phyloP scores from a whole-genome alignment of 306 rosid genomes.

The Lupinus albus region DNA sequence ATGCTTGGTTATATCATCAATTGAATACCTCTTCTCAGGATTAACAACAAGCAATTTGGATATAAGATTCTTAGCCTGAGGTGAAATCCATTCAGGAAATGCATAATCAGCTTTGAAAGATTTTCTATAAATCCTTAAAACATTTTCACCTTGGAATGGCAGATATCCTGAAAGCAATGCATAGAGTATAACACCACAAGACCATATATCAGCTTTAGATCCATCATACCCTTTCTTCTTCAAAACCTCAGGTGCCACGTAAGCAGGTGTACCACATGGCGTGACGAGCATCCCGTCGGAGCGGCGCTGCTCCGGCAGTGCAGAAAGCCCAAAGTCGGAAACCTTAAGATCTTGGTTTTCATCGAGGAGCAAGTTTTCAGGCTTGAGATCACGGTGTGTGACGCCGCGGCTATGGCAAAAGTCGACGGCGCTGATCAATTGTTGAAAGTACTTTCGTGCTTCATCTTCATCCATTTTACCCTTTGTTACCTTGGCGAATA shows the following conservation, averaged over 20 bases:
- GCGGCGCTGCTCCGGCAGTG: slow-evolving; percentile 70
- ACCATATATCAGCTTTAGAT: slow-evolving; percentile 81
- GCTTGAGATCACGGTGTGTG: slow-evolving; percentile 79
- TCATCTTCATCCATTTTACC: slow-evolving; percentile 64
- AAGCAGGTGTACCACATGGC: slow-evolving; percentile 85
- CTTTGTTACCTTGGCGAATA: slow-evolving; percentile 57
- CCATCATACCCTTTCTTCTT: slow-evolving; percentile 80
- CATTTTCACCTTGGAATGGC: slow-evolving; percentile 78
- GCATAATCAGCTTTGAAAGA: slow-evolving; percentile 73
- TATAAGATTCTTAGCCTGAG: slow-evolving; percentile 53
- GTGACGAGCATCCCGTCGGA: slow-evolving; percentile 76
- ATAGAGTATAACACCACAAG: slow-evolving; percentile 73
- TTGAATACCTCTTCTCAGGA: slow-evolving; percentile 63
- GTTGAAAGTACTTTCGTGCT: slow-evolving; percentile 73
- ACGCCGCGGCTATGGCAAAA: slow-evolving; percentile 89
- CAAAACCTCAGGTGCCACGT: slow-evolving; percentile 85
- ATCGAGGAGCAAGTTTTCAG: slow-evolving; percentile 76
- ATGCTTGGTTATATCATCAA: slow-evolving; percentile 50
- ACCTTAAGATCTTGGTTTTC: slow-evolving; percentile 70
- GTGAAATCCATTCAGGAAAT: slow-evolving; percentile 67
- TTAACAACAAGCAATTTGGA: slow-evolving; percentile 64
- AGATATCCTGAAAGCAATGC: slow-evolving; percentile 68
- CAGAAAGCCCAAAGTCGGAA: slow-evolving; percentile 78
- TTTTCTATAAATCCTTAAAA: slow-evolving; percentile 61
- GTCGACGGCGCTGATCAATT: slow-evolving; percentile 68